These are phyloP conservation scores for Ascochyta clinopodiicola DNA, from an alignment of 2,329 filamentous ascomycete species.

Conservation along the genomic window DNA sequence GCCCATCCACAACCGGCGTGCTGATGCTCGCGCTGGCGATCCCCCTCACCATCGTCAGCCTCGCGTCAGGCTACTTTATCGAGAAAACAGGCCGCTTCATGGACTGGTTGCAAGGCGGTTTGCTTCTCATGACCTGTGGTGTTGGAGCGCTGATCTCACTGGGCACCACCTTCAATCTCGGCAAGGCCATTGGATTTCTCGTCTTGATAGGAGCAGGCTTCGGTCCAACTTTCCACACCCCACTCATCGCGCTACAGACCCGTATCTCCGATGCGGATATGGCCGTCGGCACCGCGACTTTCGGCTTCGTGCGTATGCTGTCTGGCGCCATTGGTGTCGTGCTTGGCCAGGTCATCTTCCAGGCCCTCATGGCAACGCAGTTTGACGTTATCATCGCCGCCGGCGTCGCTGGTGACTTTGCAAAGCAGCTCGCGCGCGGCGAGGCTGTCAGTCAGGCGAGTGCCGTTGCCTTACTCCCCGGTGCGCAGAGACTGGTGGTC, in stretches of 20 bases:
- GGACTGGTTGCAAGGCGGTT: slow-evolving; percentile 41
- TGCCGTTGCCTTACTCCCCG: slow-evolving; percentile 28
- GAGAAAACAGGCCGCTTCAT: slow-evolving; percentile 53
- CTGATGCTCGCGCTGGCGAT: slow-evolving; percentile 66
- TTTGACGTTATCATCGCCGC: slow-evolving; percentile 22
- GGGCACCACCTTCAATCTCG: slow-evolving; percentile 15
- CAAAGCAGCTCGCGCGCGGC: slow-evolving; percentile 33
- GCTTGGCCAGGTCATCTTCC: slow-evolving; percentile 59
- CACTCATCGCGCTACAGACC: slow-evolving; percentile 62
- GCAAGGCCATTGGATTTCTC: slow-evolving; percentile 55
- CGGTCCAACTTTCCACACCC: slow-evolving; percentile 63
- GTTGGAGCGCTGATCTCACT: slow-evolving; percentile 43
- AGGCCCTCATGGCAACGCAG: slow-evolving; percentile 63
- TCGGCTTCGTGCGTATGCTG: slow-evolving; percentile 57
- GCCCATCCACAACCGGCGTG: slow-evolving; percentile 63
- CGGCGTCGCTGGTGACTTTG: slow-evolving; percentile 29
- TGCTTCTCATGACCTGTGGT: slow-evolving; percentile 44
- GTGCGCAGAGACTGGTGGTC: slow-evolving; percentile 47
- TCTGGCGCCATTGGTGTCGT: slow-evolving; percentile 57
- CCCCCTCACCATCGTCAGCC: slow-evolving; percentile 54
- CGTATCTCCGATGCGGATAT: slow-evolving; percentile 61
- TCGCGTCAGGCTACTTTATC: slow-evolving; percentile 55
- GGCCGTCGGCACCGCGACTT: slow-evolving; percentile 59
- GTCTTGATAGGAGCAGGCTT: slow-evolving; percentile 59
- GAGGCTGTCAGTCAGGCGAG: slow-evolving; percentile 44